Percentiles rank a stretch among this genome's conserved stretches.
phyloP scores from a whole-genome alignment of 2,329 filamentous ascomycete genomes.

The Sporothrix mexicana region DNA sequence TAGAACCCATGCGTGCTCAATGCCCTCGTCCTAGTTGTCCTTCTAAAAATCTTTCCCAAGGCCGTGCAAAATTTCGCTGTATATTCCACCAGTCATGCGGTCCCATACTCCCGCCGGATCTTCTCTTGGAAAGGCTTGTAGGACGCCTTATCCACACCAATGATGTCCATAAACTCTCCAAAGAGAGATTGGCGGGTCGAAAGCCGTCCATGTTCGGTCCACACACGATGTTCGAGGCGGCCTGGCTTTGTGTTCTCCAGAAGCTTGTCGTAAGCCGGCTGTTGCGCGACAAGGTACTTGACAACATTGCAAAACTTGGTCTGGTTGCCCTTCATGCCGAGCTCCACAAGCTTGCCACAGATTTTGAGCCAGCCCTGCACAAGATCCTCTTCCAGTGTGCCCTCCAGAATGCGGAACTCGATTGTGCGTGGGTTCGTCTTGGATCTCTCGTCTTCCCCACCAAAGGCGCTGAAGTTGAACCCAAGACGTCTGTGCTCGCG shows the following conservation, averaged over 20 bases:
- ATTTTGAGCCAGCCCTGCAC: slow-evolving; percentile 47
- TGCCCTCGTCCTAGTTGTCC: not conserved
- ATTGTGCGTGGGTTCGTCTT: slow-evolving; percentile 46
- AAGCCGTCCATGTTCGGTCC: not conserved
- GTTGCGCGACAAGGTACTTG: slow-evolving; percentile 34
- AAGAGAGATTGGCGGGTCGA: slow-evolving; percentile 27
- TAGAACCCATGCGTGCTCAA: slow-evolving; percentile 3
- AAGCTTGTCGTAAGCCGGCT: slow-evolving; percentile 31
- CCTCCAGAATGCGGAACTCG: slow-evolving; percentile 51
- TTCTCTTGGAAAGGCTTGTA: slow-evolving; percentile 36
- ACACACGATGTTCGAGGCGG: not conserved
- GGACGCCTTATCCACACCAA: slow-evolving; percentile 29
- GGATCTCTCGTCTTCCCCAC: slow-evolving; percentile 46
- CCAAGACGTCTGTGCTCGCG: slow-evolving; percentile 47
- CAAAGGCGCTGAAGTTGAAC: slow-evolving; percentile 51
- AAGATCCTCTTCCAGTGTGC: slow-evolving; percentile 42
- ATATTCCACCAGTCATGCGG: not conserved
- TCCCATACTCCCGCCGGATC: slow-evolving; percentile 34
- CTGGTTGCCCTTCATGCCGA: slow-evolving; percentile 38
- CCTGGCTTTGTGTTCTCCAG: not conserved
- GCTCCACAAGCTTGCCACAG: slow-evolving; percentile 44
- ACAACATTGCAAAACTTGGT: slow-evolving; percentile 32
- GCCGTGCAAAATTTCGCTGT: not conserved
- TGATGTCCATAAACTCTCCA: slow-evolving; percentile 32
- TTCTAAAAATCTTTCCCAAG: slow-evolving; percentile 8